Percentiles rank a stretch among this genome's conserved stretches.
Evolutionary conservation across 176 grass and related monocot genomes (phyloP).

Genomic region (Oryza meyeriana): DNA sequence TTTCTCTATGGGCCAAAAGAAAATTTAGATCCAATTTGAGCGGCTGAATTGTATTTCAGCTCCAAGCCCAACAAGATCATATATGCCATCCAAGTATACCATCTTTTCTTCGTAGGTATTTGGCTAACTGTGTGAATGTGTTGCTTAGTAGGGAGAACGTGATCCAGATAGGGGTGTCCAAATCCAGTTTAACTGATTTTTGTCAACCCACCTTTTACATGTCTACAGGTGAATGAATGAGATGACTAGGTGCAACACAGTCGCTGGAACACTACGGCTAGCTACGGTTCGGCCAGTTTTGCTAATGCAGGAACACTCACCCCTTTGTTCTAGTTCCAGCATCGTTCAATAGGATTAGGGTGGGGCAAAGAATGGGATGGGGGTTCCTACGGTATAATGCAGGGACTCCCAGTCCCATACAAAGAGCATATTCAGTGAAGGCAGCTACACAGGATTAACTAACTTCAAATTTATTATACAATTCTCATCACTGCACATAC

Average conservation of each 20-base stretch:
- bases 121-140: neutral
- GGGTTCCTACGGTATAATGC: neutral
- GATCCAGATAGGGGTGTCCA: neutral
- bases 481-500: neutral
- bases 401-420: neutral
- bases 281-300: neutral
- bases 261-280: neutral
- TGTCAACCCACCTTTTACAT: neutral
- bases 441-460: neutral
- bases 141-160: neutral
- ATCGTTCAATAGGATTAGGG: neutral
- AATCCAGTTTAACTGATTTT: neutral
- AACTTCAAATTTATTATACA: neutral
- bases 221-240: neutral
- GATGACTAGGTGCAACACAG: neutral
- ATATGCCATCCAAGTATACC: neutral
- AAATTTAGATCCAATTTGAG: neutral
- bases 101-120: neutral
- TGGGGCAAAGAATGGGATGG: too few species aligned
- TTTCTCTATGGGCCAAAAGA: constrained; percentile 3
- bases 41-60: neutral
- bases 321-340: neutral
- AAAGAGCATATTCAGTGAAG: neutral
- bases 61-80: neutral
- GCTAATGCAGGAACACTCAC: neutral